A percentile compares a stretch with the other conserved stretches of the same genome.
Conservation (phyloP, 2,329 filamentous ascomycete species). For the Colletotrichum lentis region DNA sequence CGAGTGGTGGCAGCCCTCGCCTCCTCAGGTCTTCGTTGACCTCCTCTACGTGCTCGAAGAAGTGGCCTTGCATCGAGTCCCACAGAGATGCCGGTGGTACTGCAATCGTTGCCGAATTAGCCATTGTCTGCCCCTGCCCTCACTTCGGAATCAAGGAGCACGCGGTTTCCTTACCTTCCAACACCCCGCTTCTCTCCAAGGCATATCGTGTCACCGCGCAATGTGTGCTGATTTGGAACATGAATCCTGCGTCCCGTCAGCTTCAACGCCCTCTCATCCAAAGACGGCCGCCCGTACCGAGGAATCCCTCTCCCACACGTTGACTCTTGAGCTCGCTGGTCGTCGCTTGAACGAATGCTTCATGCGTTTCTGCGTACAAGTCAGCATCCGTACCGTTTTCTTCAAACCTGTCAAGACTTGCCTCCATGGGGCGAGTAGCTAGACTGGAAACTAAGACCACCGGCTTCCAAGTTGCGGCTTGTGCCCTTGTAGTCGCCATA, state of each 20-base stretch:
- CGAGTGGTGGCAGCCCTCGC: constrained; percentile 15
- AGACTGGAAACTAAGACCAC: constrained; percentile 45
- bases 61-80: constrained; percentile 40
- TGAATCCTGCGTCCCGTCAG: constrained; percentile 46
- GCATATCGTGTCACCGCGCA: constrained; percentile 42
- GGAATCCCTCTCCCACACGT: constrained; percentile 40
- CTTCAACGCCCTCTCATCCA: constrained; percentile 38
- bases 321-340: constrained; percentile 39
- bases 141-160: neutral
- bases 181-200: constrained; percentile 34
- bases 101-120: constrained; percentile 19
- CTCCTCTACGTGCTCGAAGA: constrained; percentile 39
- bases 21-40: constrained; percentile 36
- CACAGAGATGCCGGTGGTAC: constrained; percentile 39
- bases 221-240: constrained; percentile 43
- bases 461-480: constrained; percentile 43
- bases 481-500: constrained; percentile 44
- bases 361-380: constrained; percentile 39
- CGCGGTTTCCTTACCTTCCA: constrained; percentile 29
- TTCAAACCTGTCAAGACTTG: constrained; percentile 17
- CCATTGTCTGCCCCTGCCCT: neutral
- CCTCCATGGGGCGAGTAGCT: constrained; percentile 45
- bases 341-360: constrained; percentile 40
- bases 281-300: constrained; percentile 34
- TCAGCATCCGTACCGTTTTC: constrained; percentile 9